A percentile compares a stretch with the other conserved stretches of the same genome.
phyloP scores from a whole-genome alignment of 2,329 filamentous ascomycete genomes.

The Hypoxylon sp. region DNA sequence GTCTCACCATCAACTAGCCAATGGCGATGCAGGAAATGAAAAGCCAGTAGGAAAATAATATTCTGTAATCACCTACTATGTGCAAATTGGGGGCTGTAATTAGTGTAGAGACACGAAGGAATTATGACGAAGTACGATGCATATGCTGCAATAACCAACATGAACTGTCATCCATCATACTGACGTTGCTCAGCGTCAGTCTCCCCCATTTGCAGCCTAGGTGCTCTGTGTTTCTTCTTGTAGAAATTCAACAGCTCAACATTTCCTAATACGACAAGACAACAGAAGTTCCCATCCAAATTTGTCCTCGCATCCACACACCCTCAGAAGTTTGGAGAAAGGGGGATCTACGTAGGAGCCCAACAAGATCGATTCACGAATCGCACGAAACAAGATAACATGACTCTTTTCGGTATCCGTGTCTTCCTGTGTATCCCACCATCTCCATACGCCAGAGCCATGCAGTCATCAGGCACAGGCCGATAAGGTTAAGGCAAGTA shows the following conservation, averaged over 20 bases:
- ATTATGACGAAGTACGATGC: conserved; percentile 15
- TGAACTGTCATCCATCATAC: conserved; percentile 11
- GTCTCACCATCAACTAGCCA: conserved; percentile 12
- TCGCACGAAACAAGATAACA: neutral
- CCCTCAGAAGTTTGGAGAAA: conserved; percentile 7
- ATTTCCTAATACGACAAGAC: conserved; percentile 16
- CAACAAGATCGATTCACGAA: neutral
- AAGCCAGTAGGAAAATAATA: conserved; percentile 4
- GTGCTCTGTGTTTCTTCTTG: neutral
- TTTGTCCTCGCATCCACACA: conserved; percentile 25
- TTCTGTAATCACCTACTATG: conserved; percentile 15
- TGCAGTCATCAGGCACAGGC: conserved; percentile 18
- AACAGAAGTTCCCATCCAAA: conserved; percentile 1
- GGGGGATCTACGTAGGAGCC: conserved; percentile 9
- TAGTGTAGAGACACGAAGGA: conserved; percentile 18
- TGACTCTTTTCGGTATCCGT: neutral
- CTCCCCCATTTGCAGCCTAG: neutral
- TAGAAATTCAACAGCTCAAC: neutral
- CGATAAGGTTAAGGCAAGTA: conserved; percentile 20
- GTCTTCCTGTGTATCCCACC: conserved; percentile 18
- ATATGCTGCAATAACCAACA: conserved; percentile 8
- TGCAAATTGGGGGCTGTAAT: conserved; percentile 16
- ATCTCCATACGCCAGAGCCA: conserved; percentile 16
- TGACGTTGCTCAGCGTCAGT: conserved; percentile 15
- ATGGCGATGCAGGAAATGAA: conserved; percentile 16